These are phyloP conservation scores for Hypomyces perniciosus DNA, from an alignment of 2,329 filamentous ascomycete species.

Conservation along the genomic window DNA sequence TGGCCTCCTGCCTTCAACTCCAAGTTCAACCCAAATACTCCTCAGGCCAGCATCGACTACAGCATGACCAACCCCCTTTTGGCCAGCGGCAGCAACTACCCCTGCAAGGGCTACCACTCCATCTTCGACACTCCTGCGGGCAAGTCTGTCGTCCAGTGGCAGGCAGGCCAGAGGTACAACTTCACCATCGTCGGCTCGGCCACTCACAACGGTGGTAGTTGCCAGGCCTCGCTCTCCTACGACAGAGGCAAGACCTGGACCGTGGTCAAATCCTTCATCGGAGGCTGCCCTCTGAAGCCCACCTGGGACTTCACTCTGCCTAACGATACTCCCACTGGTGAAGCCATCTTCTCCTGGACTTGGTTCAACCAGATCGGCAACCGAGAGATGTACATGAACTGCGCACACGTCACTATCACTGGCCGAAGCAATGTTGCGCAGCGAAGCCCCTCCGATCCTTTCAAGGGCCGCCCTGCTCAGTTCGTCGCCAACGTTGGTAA, in stretches of 20 bases:
- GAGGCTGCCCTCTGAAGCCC: slow-evolving; percentile 45
- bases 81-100: slow-evolving; percentile 57
- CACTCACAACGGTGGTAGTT: slow-evolving; percentile 64
- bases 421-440: slow-evolving; percentile 26
- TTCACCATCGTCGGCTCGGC: slow-evolving; percentile 59
- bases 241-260: slow-evolving; percentile 64
- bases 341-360: slow-evolving; percentile 67
- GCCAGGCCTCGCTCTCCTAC: slow-evolving; percentile 68
- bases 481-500: slow-evolving; percentile 59
- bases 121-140: slow-evolving; percentile 43
- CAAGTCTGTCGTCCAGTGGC: slow-evolving; percentile 52
- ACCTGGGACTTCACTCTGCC: slow-evolving; percentile 63
- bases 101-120: slow-evolving; percentile 60
- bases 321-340: slow-evolving; percentile 50
- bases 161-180: slow-evolving; percentile 55
- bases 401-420: slow-evolving; percentile 60
- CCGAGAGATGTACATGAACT: slow-evolving; percentile 83
- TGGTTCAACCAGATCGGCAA: slow-evolving; percentile 73
- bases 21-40: slow-evolving; percentile 46
- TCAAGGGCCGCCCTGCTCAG: slow-evolving; percentile 55
- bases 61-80: slow-evolving; percentile 61
- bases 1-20: slow-evolving; percentile 45
- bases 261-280: slow-evolving; percentile 55
- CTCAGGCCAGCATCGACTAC: slow-evolving; percentile 53
- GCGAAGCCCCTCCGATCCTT: slow-evolving; percentile 29